Evolutionary conservation across 2,329 filamentous ascomycete species (phyloP), one percentile per base, ranked within the genome.

Genomic region (Pseudogymnoascus sp.): DNA sequence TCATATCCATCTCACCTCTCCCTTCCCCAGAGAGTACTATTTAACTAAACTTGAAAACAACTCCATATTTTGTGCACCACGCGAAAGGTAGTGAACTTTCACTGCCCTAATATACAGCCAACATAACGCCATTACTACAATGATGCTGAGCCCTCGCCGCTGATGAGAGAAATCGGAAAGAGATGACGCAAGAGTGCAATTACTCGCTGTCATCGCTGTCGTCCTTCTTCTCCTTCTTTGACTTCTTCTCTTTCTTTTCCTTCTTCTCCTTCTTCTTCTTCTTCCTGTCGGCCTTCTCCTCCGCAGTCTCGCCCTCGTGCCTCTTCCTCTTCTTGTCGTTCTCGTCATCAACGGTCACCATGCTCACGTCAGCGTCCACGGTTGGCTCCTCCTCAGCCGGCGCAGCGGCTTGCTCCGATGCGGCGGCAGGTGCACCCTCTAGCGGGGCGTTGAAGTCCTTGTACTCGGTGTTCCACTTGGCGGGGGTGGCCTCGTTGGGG

Each of bases 381-480:
- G 72, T 66, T 36, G 76, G 66, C 5, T 75, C 71, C 35, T 60
- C 58, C 35, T 60, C 58, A 6, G 75, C 72, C 30, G 77, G 70
- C 41, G 74, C 71, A 36, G 74, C 71, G 60, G 73, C 71, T 58
- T 73, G 72, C 60, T 79, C 77, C 63, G 75, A 74, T 33, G 72
- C 68, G 36, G 71, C 67, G 19, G 76, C 74, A 52, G 68, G 38
- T 72, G 76, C 58, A 76, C 77, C 64, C 65, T 76, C 66, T 70
- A 75, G 60, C 14, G 82, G 79, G 41, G 83, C 82, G 72, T 83
- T 87, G 80, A 87, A 96, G 80, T 97, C 94, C 78, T 92, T 93
- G 84, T 99, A 99, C 68, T 90, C 89, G 38, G 84, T 79, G 69
- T 90, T 92, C 94, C 94, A 99, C 78, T 94, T 91, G 70, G 92